Conservation (phyloP, 176 grass and related monocot genomes). For the Dactylis glomerata region DNA sequence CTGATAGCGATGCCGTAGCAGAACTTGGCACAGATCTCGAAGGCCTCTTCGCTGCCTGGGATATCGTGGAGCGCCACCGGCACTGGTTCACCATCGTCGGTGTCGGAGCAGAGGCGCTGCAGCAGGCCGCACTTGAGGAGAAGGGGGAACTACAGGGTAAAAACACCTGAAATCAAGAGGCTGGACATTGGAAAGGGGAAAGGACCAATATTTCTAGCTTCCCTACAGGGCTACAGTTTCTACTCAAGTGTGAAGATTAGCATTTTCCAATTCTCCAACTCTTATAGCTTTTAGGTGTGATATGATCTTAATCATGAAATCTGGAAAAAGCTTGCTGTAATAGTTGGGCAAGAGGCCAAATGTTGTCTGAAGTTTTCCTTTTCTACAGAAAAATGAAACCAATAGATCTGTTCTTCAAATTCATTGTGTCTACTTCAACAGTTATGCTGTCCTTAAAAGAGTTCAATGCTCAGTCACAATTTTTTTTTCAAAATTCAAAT, state of each 20-base stretch:
- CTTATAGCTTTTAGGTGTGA: neutral
- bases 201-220: slow-evolving; percentile 13
- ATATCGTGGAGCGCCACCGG: slow-evolving; percentile 71
- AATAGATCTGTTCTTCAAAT: neutral
- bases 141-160: slow-evolving; percentile 95
- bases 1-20: slow-evolving; percentile 89
- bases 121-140: slow-evolving; percentile 94
- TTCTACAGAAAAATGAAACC: neutral
- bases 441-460: neutral
- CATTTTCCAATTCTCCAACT: neutral
- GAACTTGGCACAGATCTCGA: slow-evolving; percentile 96
- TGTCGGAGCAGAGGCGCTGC: slow-evolving; percentile 68
- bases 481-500: neutral
- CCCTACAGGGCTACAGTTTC: neutral
- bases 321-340: too few species aligned
- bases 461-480: neutral
- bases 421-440: neutral
- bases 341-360: neutral
- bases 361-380: neutral
- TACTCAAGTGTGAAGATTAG: neutral
- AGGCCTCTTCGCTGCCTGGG: slow-evolving; percentile 68
- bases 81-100: slow-evolving; percentile 47
- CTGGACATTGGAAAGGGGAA: slow-evolving; percentile 46
- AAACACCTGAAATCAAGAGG: slow-evolving; percentile 92
- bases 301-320: neutral